These are phyloP conservation scores for Corynascus novoguineensis DNA, from an alignment of 495 filamentous ascomycete species.

Conservation along the genomic window DNA sequence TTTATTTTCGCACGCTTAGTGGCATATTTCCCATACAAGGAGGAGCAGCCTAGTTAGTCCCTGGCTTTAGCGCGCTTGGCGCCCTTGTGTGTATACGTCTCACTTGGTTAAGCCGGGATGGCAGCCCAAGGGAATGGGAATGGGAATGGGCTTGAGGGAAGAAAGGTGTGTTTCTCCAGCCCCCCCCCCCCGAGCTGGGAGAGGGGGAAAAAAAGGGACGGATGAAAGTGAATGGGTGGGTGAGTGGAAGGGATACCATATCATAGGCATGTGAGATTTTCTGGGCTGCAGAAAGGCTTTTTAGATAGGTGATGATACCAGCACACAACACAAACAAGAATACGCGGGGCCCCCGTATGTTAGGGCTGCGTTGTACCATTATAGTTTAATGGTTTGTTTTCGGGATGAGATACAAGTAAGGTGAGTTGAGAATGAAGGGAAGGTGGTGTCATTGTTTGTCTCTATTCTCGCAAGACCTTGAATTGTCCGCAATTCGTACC, in stretches of 20 bases:
- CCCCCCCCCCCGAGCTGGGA: background rate
- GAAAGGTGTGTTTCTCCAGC: background rate
- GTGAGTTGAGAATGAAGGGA: too few relatives aligned
- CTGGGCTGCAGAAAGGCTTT: background rate
- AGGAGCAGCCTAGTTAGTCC: too few relatives aligned
- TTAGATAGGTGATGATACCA: conserved; percentile 2
- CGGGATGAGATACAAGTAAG: too few relatives aligned
- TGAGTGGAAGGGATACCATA: background rate
- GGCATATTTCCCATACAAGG: too few relatives aligned
- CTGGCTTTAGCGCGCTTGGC: too few relatives aligned
- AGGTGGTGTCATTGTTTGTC: too few relatives aligned
- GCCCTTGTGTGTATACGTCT: too few relatives aligned
- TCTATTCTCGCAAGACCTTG: too few relatives aligned
- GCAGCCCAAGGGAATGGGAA: background rate
- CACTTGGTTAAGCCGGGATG: too few relatives aligned
- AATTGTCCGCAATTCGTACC: too few relatives aligned
- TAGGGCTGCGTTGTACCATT: too few relatives aligned
- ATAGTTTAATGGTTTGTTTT: background rate
- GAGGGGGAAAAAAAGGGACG: background rate
- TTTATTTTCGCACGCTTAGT: too few relatives aligned
- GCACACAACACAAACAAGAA: background rate
- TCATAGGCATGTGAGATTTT: background rate
- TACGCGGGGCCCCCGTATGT: background rate
- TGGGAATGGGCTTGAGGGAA: background rate
- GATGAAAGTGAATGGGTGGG: background rate